Conservation (phyloP, 306 rosid species). For the Trifolium pratense region DNA sequence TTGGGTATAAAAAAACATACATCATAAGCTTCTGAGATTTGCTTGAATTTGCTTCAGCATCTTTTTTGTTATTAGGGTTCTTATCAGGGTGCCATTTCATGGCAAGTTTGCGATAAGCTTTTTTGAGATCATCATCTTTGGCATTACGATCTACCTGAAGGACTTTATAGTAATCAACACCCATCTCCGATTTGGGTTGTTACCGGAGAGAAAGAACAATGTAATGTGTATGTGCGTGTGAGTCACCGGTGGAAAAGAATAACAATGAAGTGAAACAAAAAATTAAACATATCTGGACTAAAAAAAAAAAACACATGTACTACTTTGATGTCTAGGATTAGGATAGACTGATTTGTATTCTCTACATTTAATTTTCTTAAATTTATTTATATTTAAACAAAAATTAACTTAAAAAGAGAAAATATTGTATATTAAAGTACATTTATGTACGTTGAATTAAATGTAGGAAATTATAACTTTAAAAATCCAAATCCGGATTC, state of each 20-base stretch:
- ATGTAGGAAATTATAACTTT: no score
- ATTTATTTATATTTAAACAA: no score
- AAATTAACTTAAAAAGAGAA: no score
- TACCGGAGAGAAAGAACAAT: conserved; percentile 32
- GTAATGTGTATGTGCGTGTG: conserved; percentile 1
- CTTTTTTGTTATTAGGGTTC: conserved; percentile 77
- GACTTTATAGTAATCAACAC: conserved; percentile 84
- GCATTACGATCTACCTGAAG: conserved; percentile 86
- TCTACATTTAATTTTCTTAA: no score
- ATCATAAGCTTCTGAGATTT: conserved; percentile 91
- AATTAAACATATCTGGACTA: no score
- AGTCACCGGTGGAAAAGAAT: not conserved
- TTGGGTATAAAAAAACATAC: conserved; percentile 44
- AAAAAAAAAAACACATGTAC: no score
- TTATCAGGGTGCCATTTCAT: conserved; percentile 62
- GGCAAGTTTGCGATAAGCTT: conserved; percentile 78
- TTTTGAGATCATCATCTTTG: conserved; percentile 86
- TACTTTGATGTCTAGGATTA: no score
- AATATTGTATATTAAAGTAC: no score
- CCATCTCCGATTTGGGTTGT: conserved; percentile 55
- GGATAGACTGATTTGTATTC: no score
- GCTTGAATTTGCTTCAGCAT: conserved; percentile 91
- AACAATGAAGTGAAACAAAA: not conserved
- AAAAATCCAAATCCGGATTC: no score
- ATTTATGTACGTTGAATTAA: no score